Base-by-base conservation (phyloP, 228 moss, liverwort and hornwort genomes). In the Sphagnum fallax region DNA sequence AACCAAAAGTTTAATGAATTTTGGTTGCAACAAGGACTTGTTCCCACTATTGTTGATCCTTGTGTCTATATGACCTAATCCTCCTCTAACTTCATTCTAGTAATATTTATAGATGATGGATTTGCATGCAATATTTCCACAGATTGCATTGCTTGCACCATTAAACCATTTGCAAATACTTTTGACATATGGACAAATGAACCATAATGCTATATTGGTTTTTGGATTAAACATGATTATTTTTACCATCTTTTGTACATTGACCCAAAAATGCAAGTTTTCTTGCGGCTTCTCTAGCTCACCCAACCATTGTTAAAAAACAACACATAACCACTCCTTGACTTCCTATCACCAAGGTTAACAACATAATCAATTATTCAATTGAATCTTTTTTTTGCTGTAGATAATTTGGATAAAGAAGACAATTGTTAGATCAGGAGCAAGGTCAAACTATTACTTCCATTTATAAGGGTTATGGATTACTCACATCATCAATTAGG, bases 401-500 rank as follows among this genome's bases (percentile, higher is more conserved):
- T 14, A 69, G 68, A 50, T 78, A 81, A 71, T 8, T 52, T 58
- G 60, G 86, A 81, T 77, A 83, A 78, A 51, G 78, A 70, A 53
- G 83, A 88, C 14, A 78, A 79, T 72, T 81, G 18, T 73, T 79
- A 53, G 69, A 87, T 12, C 71, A 71, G 55, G 52, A 55, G 10
- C 75, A 84, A 62, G 78, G 69, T 52, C 74, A 71, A 69, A 80
- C 92, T 50, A 87, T 81, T 14, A 70, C 85, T 4, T 84, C 92
- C 7, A 81, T 95, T 66, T 64, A 64, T 12, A 90, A 95, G 79
- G 95, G 90, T 11, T 95, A 87, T 66, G 74, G 81, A 71, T 71
- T 91, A 71, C 75, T 96, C 48, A 91, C 91, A 5, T 4, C 62
- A 68, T 81, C 89, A 64, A 88, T 95, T 0, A 95, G 92, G 91